Base-by-base conservation (phyloP, 2,329 filamentous ascomycete species). In the Macrophomina tecta region DNA sequence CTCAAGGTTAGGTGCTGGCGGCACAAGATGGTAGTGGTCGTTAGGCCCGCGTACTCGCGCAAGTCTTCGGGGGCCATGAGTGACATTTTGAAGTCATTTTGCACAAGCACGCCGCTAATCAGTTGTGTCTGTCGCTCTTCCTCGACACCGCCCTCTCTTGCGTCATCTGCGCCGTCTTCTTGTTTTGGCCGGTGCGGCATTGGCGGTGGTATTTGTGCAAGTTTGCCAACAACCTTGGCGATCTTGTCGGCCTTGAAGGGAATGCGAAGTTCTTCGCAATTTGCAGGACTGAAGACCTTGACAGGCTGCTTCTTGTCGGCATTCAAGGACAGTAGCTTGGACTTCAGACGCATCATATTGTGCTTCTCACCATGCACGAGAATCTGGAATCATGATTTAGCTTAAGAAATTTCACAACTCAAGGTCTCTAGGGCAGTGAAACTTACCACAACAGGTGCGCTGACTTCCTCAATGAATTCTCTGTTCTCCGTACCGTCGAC, bases 321-420 rank as follows among this genome's bases (percentile, higher is more conserved):
- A 74, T 97, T 97, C 45, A 97, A 86, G n/a, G 93, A 94, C 4
- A 98, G 87, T 1, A 99, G 85, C 76, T 97, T 96, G 3, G 94
- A 97, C 78, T 97, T 97, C 34, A 99, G 83, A 64, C 95, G 90
- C 86, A 95, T 97, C 93, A 98, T 98, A 76, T 98, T 97, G 76
- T 97, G 93, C 73, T 95, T 93, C 77, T 99, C 95, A 66, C 95
- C 95, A 72, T 99, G 95, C 2, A 99, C 95, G 38, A 99, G 87
- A 68, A 99, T 97, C 91, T 94, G 30, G 11, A 14, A 3, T 36
- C 48, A 4, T 16, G 5, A 18, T n/a, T 60, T 18, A 30, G 48
- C 14, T 5, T 34, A 65, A 70, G 46, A 38, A 64, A n/a, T 23
- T 12, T 16, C 9, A 36, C 8, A 8, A 14, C 5, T 48, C 9